Percentiles rank a stretch among this genome's conserved stretches.
phyloP scores from a whole-genome alignment of 306 rosid species.

The Vigna mungo region DNA sequence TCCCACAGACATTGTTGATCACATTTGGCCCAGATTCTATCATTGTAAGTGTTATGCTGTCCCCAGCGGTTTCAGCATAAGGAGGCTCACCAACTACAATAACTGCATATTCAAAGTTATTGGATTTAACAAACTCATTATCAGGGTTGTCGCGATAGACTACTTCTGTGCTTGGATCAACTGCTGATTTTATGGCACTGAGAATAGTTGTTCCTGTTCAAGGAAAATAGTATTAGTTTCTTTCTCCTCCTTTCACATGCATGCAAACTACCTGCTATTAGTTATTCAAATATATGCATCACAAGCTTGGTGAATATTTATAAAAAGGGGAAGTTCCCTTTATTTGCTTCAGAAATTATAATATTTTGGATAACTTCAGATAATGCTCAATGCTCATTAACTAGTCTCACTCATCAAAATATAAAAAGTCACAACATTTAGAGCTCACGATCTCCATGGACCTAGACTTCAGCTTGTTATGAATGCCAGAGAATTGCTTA shows the following conservation, averaged over 20 bases:
- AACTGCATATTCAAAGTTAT: slow-evolving; percentile 75
- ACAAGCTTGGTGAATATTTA: slow-evolving; percentile 5
- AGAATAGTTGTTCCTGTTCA: slow-evolving; percentile 87
- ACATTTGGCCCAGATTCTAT: slow-evolving; percentile 71
- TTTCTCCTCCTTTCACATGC: neutral
- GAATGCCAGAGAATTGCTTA: slow-evolving; percentile 49
- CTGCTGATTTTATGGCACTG: slow-evolving; percentile 66
- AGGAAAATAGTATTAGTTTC: slow-evolving; percentile 22
- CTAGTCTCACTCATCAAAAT: neutral
- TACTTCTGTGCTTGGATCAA: slow-evolving; percentile 74
- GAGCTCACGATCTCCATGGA: neutral
- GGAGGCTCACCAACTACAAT: slow-evolving; percentile 87
- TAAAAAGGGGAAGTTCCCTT: neutral
- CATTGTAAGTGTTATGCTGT: slow-evolving; percentile 74
- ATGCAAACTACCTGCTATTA: slow-evolving; percentile 2
- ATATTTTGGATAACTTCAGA: slow-evolving; percentile 10
- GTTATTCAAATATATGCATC: slow-evolving; percentile 17
- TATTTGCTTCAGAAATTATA: neutral
- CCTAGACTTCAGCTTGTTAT: slow-evolving; percentile 6
- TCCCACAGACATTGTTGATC: slow-evolving; percentile 75
- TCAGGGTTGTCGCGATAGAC: slow-evolving; percentile 76
- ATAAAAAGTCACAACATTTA: neutral
- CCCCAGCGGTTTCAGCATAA: slow-evolving; percentile 82
- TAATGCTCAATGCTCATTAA: slow-evolving; percentile 1
- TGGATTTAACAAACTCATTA: slow-evolving; percentile 66